Percentiles rank a stretch among this genome's conserved stretches.
Evolutionary conservation across 352 stramenopile species (phyloP).

Genomic region (Phytopythium boreale): DNA sequence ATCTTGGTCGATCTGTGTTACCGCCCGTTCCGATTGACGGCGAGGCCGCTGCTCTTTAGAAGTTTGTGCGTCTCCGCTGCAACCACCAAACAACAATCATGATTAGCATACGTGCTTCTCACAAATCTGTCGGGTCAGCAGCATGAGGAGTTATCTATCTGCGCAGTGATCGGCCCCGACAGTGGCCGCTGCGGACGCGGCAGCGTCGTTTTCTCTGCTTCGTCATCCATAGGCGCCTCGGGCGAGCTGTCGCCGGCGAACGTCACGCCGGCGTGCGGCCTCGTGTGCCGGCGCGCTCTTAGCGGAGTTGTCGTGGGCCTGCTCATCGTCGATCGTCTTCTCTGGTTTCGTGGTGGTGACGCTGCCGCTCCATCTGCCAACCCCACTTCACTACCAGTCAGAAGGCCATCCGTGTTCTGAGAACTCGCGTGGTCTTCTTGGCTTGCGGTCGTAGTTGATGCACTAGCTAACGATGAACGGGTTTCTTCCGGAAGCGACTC

Average conservation of each 20-base stretch:
- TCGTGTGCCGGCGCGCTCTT: not conserved
- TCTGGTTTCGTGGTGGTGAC: not conserved
- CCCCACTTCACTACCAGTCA: not conserved
- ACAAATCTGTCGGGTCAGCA: not conserved
- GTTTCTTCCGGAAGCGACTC: conserved; percentile 5
- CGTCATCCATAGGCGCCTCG: not conserved
- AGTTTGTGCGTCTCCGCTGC: not conserved
- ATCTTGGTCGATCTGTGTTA: no score
- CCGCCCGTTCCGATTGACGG: no score
- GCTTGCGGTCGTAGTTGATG: not conserved
- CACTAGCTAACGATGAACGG: not conserved
- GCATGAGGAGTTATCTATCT: not conserved
- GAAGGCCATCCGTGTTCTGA: no score
- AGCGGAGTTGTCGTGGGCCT: not conserved
- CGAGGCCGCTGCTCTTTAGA: not conserved
- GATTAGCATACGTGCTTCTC: not conserved
- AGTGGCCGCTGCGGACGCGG: not conserved
- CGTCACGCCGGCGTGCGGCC: not conserved
- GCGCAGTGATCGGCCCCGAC: conserved; percentile 1
- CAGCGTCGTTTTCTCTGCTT: not conserved
- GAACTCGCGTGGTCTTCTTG: not conserved
- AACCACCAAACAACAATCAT: not conserved
- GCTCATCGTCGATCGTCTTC: not conserved
- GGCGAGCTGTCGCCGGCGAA: not conserved
- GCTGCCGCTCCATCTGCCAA: not conserved